Evolutionary conservation across 148 eudicot species (phyloP).

Genomic region (Dianthus caryophyllus): DNA sequence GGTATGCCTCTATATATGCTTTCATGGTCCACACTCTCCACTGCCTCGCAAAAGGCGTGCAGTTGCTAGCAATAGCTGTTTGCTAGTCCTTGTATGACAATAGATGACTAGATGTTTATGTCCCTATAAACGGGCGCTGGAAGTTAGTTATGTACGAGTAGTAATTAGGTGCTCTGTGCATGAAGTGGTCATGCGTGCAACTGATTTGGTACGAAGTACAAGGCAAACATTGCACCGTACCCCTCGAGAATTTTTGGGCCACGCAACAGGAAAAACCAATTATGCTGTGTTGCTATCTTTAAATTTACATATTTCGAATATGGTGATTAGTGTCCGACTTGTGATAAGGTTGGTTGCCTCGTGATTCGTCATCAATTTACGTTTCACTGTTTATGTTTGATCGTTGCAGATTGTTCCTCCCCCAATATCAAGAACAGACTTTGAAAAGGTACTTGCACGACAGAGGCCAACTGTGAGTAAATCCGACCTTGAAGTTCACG

Average conservation of each 20-base stretch:
- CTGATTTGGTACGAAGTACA: not conserved
- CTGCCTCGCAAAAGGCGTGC: not conserved
- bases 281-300: not conserved
- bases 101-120: not conserved
- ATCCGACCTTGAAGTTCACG: conserved; percentile 85
- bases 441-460: conserved; percentile 85
- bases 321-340: not conserved
- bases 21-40: not conserved
- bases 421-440: conserved; percentile 73
- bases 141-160: not conserved
- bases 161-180: not conserved
- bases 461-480: conserved; percentile 97
- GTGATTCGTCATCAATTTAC: not conserved
- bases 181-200: too few species aligned
- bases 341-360: not conserved
- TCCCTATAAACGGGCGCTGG: not conserved
- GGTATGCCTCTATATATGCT: conserved; percentile 35
- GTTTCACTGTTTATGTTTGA: conserved; percentile 7
- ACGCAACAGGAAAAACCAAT: too few species aligned
- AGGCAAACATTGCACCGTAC: too few species aligned
- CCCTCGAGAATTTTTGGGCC: not conserved
- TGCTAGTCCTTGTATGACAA: not conserved
- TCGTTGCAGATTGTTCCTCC: conserved; percentile 82
- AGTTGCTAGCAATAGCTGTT: not conserved
- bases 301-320: not conserved